Base-by-base conservation (phyloP, 2,329 filamentous ascomycete species). In the Berkeleyomyces basicola region DNA sequence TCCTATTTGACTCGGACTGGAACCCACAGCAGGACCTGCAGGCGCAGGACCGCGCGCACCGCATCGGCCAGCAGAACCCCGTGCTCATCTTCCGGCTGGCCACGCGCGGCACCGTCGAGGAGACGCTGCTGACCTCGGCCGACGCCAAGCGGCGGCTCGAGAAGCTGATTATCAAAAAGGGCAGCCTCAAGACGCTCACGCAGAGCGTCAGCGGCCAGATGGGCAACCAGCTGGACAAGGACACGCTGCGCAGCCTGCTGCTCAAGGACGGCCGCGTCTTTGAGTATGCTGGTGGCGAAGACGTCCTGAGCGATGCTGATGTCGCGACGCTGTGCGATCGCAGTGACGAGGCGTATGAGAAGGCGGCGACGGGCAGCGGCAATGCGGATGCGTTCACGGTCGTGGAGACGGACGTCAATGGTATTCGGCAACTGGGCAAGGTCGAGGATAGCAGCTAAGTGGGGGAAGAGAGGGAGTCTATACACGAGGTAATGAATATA, bases 1-100 rank as follows among this genome's bases (percentile, higher is more conserved):
- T 97, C 55, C 78, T 97, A 0, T 97, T 93, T 68, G 92, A 97
- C 72, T 78, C 63, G 43, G 82, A 96, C 69, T 96, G 92, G 84
- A 99, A 99, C 68, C 93, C 93, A 0, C 93, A 99, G 71, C 92
- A 96, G 70, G 93, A 99, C 72, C 78, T 99, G 0, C 93, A 99
- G 70, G 93, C 93, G 0, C 93, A 97, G 73, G 93, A 99, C 70
- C 88, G 93, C 4, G 90, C 89, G 0, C 93, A 99, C 71, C 84
- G 93, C 10, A 97, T 99, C 66, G 93, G 93, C 0, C 93, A 99
- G 72, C 96, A 85, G 0, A 81, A 86, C 2, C 93, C 93, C 0
- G 93, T 99, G 0, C 83, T 99, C 23, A 87, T 99, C 0, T 99
- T 95, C 72, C 86, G 93, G 1, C 84, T 99, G 42, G 92, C 93